Base-by-base conservation (phyloP, 73 alveolate genomes). In the Paramecium pentaurelia region DNA sequence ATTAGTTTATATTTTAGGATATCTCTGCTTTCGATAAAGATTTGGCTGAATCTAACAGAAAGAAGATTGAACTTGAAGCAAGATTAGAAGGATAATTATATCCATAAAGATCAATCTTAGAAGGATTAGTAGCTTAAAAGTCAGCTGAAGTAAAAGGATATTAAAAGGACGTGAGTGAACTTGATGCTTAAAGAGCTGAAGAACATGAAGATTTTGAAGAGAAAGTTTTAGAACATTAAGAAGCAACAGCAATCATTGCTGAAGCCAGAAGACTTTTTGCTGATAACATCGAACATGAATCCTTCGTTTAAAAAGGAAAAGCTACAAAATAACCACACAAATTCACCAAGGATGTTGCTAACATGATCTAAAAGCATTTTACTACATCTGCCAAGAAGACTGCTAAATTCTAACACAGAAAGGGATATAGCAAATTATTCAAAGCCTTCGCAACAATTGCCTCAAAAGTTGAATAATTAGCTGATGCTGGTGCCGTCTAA, bases 401-500 rank as follows among this genome's bases (percentile, higher is more conserved):
- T 20, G 34, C 88, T 2, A 75, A 75, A 75, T 75, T 75, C 68
- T 34, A 30, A 30, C 88, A 75, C 42, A 75, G 88, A 75, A 75
- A 75, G 88, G 88, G 88, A 37, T 75, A 75, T 25, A 34, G 64
- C 88, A 75, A 75, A 8, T 40, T 75, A 34, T 75, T 75, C 88
- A 75, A 75, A 27, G 88, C 88, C 25, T 45, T 75, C n/a, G 88
- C 88, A 14, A 75, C 88, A 9, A 75, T 75, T 37, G 88, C 88
- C 12, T 75, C 88, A 34, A 75, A 75, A 25, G 88, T 27, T 75
- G 88, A 75, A 75, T 75, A 75, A 75, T 40, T 75, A 34, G 88
- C 88, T 75, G 88, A 75, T 75, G 88, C 88, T 32, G 88, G 88
- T 3, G 88, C 88, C n/a, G 88, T 75, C 60, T 37, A 45, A 75